Evolutionary conservation across 768 basidiomycete genomes (phyloP), one percentile per base, ranked within the genome.

Genomic region (Leucocoprinus birnbaumii): DNA sequence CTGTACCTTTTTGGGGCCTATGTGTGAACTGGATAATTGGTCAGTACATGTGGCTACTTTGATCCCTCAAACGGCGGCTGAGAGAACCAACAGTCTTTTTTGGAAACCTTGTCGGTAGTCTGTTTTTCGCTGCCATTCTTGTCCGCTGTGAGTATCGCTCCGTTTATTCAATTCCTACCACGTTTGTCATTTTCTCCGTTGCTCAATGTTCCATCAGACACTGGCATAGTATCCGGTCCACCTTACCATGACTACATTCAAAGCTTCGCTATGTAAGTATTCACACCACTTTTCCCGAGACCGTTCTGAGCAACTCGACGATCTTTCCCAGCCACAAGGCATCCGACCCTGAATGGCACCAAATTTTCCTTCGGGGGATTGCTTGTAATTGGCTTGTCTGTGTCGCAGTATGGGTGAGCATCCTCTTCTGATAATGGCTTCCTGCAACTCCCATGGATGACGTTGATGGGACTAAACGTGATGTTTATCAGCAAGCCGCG

Each of bases 331-430:
- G 87, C 44, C 65, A 79, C 37, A 89, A 88, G 63, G 87, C 86
- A 0, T 68, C 69, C 1, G 80, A 82, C 10, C 87, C 87, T 1
- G 67, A 75, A 27, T 89, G 86, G 86, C 75, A 87, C 64, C 82
- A 89, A 63, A 84, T 89, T 35, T 83, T 89, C 68, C 68, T 89
- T 18, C 74, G 86, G 14, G 87, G 87, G 0, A 86, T 89, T 58
- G 87, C 80, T 5, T 89, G 87, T 59, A 89, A 89, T 60, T 89
- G 86, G 86, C 74, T 89, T 1, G 87, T 89, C 35, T 86, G 78
- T 57, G 68, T 88, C 4, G 87, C 86, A 1, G 72, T 89, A 53
- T 89, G 87, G 86, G 87, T 87, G 53, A 25, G 85, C 67, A 18
- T 21, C 35, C 21, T 16, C 49, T 11, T 43, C 24, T 11, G 1